phyloP scores from a whole-genome alignment of 2,329 filamentous ascomycete species.

The Fusarium succisae region DNA sequence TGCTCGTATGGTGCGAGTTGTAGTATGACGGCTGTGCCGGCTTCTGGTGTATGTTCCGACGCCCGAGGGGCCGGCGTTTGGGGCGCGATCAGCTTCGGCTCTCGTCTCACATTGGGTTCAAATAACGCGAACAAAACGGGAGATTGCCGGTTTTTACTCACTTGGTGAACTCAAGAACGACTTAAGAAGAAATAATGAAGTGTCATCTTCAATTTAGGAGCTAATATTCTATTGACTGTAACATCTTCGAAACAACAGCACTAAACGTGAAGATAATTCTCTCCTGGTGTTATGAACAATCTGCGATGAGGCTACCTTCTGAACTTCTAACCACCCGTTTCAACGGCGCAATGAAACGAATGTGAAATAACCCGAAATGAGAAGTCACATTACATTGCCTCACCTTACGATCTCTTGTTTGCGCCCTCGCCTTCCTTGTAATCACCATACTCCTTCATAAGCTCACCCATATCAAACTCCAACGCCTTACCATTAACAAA shows the following conservation, averaged over 20 bases:
- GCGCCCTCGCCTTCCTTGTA: background rate
- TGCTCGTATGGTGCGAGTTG: background rate
- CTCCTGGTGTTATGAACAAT: rapidly evolving
- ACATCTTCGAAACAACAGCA: rapidly evolving
- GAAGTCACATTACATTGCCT: rapidly evolving
- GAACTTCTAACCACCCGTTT: too few relatives aligned
- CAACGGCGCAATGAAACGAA: background rate
- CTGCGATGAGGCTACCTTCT: rapidly evolving
- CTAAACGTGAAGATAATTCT: background rate
- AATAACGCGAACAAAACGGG: too few relatives aligned
- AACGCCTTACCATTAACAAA: background rate
- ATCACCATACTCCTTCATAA: background rate
- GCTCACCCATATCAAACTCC: background rate
- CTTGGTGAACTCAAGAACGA: background rate
- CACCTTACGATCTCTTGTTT: background rate
- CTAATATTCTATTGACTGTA: rapidly evolving
- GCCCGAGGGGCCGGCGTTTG: background rate
- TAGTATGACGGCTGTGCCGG: background rate
- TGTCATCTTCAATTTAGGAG: background rate
- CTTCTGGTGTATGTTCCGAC: background rate
- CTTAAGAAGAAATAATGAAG: background rate
- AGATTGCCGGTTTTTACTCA: background rate
- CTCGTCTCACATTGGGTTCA: too few relatives aligned
- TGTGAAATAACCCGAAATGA: background rate
- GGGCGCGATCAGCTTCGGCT: background rate